Evolutionary conservation across 2,329 filamentous ascomycete genomes (phyloP).

Genomic region (Neonectria punicea): DNA sequence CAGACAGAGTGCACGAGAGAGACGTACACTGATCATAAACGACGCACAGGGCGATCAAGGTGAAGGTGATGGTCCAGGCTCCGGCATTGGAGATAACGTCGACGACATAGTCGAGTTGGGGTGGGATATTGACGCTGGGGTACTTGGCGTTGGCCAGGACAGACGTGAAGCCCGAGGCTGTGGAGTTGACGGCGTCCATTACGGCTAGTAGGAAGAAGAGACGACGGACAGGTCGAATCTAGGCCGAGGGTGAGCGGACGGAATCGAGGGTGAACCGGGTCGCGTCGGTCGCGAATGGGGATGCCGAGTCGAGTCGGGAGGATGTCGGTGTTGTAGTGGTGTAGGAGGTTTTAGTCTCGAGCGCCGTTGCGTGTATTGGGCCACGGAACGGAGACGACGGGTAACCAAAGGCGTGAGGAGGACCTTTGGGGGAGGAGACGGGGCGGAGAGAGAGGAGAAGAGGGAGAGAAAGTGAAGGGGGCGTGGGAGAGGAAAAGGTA

Average conservation of each 20-base stretch:
- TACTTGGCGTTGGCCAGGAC: constrained; percentile 71
- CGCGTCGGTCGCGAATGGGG: constrained; percentile 1
- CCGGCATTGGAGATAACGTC: constrained; percentile 67
- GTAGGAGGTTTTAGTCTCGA: not conserved
- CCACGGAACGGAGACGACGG: not conserved
- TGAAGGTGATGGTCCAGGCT: constrained; percentile 72
- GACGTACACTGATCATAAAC: constrained; percentile 90
- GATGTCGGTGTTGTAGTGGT: not conserved
- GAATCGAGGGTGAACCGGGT: constrained; percentile 1
- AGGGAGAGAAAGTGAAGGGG: constrained; percentile 10
- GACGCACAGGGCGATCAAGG: constrained; percentile 76
- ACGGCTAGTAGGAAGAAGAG: constrained; percentile 23
- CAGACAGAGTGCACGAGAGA: not conserved
- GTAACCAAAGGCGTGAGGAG: constrained; percentile 9
- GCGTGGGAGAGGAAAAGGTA: constrained; percentile 15
- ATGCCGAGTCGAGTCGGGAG: not conserved
- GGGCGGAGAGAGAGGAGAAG: constrained; percentile 5
- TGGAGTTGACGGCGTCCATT: constrained; percentile 69
- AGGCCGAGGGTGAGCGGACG: not conserved
- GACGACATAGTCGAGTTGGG: constrained; percentile 66
- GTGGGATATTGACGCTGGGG: constrained; percentile 60
- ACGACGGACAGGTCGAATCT: constrained; percentile 16
- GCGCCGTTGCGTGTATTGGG: not conserved
- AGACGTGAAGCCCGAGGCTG: constrained; percentile 76
- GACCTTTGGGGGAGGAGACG: constrained; percentile 3